Base-by-base conservation (phyloP, 2,329 filamentous ascomycete genomes). In the Xenosphaeropsis pyriputrescens region DNA sequence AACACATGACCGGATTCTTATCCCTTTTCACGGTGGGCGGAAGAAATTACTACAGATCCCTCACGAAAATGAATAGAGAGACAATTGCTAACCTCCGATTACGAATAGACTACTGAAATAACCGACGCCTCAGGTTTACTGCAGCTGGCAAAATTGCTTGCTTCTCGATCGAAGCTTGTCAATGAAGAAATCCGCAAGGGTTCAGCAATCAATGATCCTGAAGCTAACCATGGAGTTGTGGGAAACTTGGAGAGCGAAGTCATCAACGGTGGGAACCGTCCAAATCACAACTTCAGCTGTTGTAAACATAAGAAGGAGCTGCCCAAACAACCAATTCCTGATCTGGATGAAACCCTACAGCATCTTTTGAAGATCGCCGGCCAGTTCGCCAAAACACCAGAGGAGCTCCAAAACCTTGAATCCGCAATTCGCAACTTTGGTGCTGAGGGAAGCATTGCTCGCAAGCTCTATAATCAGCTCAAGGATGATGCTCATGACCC, bases 51-150 rank as follows among this genome's bases (percentile, higher is more conserved):
- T n/a, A n/a, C n/a, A n/a, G n/a, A n/a, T n/a, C n/a, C n/a, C n/a
- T n/a, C n/a, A n/a, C n/a, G n/a, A n/a, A n/a, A n/a, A n/a, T n/a
- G n/a, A n/a, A n/a, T n/a, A n/a, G n/a, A n/a, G n/a, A n/a, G n/a
- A n/a, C n/a, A n/a, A n/a, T n/a, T n/a, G n/a, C n/a, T n/a, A n/a
- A n/a, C n/a, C n/a, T n/a, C n/a, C n/a, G n/a, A n/a, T n/a, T n/a
- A n/a, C n/a, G n/a, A n/a, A n/a, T n/a, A n/a, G n/a, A 51, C 55
- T 2, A 47, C 50, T 22, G 51, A 54, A 35, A 41, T 53, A 16
- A 39, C 42, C n/a, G 45, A 45, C 17, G 46, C 48, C n/a, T 40
- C 39, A 3, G 52, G 45, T 35, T 50, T 57, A 32, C 31, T 34
- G 29, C 43, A 43, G 2, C 39, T 57, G n/a, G 47, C 48, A 2